Evolutionary conservation across 2,329 filamentous ascomycete genomes (phyloP), one percentile per base, ranked within the genome.

Genomic region (Colletotrichum gloeosporioides): DNA sequence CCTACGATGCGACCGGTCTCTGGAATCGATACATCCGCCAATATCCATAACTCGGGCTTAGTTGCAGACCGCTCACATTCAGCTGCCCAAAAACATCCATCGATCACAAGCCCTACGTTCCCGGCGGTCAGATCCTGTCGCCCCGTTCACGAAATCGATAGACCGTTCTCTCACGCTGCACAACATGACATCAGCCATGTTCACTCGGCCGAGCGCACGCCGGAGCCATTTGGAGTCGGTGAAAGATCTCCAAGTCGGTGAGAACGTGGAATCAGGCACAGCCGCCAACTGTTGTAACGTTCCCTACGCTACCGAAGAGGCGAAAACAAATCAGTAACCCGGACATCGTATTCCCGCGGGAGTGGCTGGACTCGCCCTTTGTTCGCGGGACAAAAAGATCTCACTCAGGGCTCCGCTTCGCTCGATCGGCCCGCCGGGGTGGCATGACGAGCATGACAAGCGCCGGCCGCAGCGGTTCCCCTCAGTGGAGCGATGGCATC

Each of bases 391-490:
- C 31, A 6, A 70, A 22, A 9, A 29, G 27, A 16, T 34, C 29
- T 22, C 29, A 18, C 31, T 18, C 18, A 29, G 59, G 59, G 25
- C 53, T 32, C 16, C 49, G 53, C 68, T 22, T 22, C 64, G 15
- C n/a, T 27, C 36, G 55, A 39, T 66, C 62, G 62, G 67, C 61
- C 9, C 55, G 15, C 31, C 49, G 49, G 39, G 32, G 64, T 73
- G 57, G 64, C 64, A 76, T 73, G 64, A 73, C 70, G 59, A 64
- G 59, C 64, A 65, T 69, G 57, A 69, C 34, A 69, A 59, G 64
- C 57, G 57, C 53, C 57, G 69, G 69, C 34, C 61, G 53, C 39
- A 44, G 68, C 36, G 67, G 69, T 39, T 64, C 65, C 59, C 73
- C 36, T 32, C n/a, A 34, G 70, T 53, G 74, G 64, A 57, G 63